phyloP scores from a whole-genome alignment of 176 grass and related monocot species.

The Carex pumila region DNA sequence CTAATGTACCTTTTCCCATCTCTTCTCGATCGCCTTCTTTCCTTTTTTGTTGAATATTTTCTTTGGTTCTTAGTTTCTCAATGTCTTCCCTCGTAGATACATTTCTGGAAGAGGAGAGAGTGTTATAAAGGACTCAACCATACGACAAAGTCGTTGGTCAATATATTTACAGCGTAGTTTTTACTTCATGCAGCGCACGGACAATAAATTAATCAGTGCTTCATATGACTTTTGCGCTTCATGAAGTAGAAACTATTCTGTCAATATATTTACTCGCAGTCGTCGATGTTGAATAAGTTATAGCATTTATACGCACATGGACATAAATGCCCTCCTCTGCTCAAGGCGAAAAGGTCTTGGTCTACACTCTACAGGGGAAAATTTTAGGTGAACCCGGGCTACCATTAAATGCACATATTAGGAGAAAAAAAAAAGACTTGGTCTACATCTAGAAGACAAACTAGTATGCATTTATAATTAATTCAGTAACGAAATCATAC shows the following conservation, averaged over 20 bases:
- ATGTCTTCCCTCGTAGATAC: neutral
- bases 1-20: constrained; percentile 64
- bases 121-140: neutral
- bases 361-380: neutral
- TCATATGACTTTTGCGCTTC: no score
- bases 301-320: neutral
- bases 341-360: neutral
- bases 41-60: neutral
- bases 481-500: no score
- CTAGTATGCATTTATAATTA: no score
- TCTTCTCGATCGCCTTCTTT: neutral
- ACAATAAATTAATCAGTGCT: no score
- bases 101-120: neutral
- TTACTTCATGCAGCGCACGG: no score
- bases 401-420: no score
- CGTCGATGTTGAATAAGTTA: neutral
- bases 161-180: no score
- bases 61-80: constrained; percentile 14
- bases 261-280: neutral
- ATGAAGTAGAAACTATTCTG: no score
- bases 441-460: no score
- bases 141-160: neutral
- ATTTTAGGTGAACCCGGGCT: no score
- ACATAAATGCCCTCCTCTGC: neutral
- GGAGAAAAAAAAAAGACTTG: no score